phyloP scores from a whole-genome alignment of 345 rosid species.

The Acer saccharum region DNA sequence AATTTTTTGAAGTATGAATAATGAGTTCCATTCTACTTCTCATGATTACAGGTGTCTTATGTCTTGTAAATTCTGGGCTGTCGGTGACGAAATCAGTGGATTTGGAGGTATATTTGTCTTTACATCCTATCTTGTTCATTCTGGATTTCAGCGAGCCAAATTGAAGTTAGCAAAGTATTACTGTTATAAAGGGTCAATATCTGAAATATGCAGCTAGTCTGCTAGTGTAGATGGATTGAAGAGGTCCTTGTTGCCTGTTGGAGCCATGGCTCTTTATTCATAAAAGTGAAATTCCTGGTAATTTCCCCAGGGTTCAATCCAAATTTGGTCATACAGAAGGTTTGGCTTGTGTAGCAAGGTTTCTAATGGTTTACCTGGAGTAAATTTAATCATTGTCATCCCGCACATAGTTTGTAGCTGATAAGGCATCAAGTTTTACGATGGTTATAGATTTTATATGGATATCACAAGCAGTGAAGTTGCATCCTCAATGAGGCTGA shows the following conservation, averaged over 20 bases:
- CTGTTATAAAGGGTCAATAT: constrained; percentile 10
- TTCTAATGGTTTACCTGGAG: neutral
- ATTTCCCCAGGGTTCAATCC: neutral
- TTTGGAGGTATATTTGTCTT: constrained; percentile 51
- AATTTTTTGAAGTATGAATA: constrained; percentile 16
- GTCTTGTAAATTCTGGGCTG: constrained; percentile 51
- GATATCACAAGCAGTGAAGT: neutral
- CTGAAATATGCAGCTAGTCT: constrained; percentile 10
- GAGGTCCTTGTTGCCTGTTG: constrained; percentile 5
- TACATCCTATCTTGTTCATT: constrained; percentile 2
- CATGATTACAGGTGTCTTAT: constrained; percentile 58
- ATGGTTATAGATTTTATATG: neutral
- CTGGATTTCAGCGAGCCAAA: neutral
- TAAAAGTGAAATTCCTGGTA: neutral
- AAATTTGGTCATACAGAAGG: neutral
- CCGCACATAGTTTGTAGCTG: neutral
- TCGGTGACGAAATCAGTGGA: constrained; percentile 55
- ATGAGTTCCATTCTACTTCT: constrained; percentile 17
- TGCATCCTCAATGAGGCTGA: neutral
- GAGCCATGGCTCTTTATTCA: neutral
- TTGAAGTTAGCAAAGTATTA: neutral
- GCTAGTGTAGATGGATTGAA: neutral
- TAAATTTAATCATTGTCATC: neutral
- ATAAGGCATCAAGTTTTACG: neutral
- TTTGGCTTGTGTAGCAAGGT: neutral